phyloP scores from a whole-genome alignment of 2,329 filamentous ascomycete genomes.

The Chrysosporium keratinophilum region DNA sequence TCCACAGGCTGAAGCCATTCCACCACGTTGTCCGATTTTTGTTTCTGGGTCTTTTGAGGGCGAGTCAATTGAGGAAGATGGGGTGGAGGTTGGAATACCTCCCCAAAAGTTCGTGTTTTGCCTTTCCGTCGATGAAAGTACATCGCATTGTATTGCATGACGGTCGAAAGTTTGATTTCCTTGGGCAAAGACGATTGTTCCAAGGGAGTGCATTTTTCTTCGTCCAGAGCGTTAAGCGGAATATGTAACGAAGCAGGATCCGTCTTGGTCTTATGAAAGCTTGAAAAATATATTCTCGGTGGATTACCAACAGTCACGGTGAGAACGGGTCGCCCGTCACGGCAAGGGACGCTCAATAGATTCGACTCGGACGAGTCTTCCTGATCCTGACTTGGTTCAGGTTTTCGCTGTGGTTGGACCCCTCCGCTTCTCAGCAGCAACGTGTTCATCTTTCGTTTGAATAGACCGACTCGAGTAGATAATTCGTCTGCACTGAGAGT shows the following conservation, averaged over 20 bases:
- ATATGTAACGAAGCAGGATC: constrained; percentile 18
- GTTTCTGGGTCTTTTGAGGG: constrained; percentile 29
- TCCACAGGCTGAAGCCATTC: constrained; percentile 37
- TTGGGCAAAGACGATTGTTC: constrained; percentile 60
- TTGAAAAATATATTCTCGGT: constrained; percentile 74
- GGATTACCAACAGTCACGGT: constrained; percentile 63
- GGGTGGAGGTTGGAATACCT: constrained; percentile 35
- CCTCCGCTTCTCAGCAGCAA: constrained; percentile 54
- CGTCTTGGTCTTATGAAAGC: constrained; percentile 48
- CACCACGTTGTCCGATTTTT: constrained; percentile 23
- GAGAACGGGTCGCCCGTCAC: constrained; percentile 52
- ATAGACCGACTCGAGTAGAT: constrained; percentile 42
- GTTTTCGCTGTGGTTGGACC: constrained; percentile 32
- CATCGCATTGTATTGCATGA: constrained; percentile 43
- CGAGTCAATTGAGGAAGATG: constrained; percentile 32
- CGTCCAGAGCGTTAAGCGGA: constrained; percentile 23
- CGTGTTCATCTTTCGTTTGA: constrained; percentile 53
- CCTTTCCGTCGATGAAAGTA: constrained; percentile 24
- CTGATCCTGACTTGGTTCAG: constrained; percentile 28
- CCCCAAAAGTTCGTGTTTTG: constrained; percentile 34
- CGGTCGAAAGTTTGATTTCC: constrained; percentile 60
- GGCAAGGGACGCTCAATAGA: constrained; percentile 18
- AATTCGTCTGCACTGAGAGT: constrained; percentile 22
- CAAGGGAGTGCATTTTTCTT: constrained; percentile 37
- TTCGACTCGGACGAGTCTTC: constrained; percentile 17